Evolutionary conservation across 192 early-diverging fungal genomes (phyloP).

Genomic region (Linnemannia schmuckeri): DNA sequence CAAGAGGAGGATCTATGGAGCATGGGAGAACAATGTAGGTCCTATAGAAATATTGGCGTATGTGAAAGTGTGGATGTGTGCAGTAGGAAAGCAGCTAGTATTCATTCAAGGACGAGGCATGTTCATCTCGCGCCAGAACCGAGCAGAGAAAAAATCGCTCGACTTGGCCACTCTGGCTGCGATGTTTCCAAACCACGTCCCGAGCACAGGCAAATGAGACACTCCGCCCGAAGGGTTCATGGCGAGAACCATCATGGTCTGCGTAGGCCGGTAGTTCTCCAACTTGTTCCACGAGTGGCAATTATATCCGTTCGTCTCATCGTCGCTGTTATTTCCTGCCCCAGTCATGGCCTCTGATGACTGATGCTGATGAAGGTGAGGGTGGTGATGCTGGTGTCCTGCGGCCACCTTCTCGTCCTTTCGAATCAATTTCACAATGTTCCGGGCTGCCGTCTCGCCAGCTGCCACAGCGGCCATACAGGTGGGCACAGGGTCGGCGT

Average conservation of each 20-base stretch:
- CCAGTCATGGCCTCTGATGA: not conserved
- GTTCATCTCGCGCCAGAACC: conserved; percentile 50
- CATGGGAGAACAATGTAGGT: not conserved
- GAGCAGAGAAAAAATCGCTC: conserved; percentile 25
- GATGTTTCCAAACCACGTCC: conserved; percentile 32
- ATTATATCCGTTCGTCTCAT: not conserved
- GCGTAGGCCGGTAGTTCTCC: conserved; percentile 25
- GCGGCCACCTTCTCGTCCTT: not conserved
- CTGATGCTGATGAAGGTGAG: not conserved
- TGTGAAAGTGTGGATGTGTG: not conserved
- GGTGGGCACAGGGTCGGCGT: conserved; percentile 59
- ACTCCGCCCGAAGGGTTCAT: conserved; percentile 51
- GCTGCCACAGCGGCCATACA: conserved; percentile 24
- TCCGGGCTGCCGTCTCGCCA: conserved; percentile 35
- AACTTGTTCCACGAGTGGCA: conserved; percentile 32
- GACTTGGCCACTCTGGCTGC: conserved; percentile 39
- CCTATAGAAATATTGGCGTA: too few relatives aligned
- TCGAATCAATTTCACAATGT: conserved; percentile 35
- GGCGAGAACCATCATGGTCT: conserved; percentile 38
- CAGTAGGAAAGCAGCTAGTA: not conserved
- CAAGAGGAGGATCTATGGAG: not conserved
- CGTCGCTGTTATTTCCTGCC: not conserved
- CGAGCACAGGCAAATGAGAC: conserved; percentile 35
- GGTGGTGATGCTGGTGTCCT: not conserved
- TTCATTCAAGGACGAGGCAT: conserved; percentile 19